Base-by-base conservation (phyloP, 441 rosid genomes). In the Populus hybrid region DNA sequence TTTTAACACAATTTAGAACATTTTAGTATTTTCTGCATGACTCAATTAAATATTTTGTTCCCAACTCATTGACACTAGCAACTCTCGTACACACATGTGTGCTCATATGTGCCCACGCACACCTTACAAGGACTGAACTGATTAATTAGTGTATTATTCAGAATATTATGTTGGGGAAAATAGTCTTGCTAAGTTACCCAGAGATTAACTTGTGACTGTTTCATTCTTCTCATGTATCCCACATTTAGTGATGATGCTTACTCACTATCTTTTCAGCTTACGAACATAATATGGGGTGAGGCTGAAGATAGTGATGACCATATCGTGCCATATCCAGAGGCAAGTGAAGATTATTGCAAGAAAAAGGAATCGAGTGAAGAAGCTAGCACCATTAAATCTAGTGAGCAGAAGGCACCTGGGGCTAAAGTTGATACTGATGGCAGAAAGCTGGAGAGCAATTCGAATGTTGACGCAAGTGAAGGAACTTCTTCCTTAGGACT, bases 241-340 rank as follows among this genome's bases (percentile, higher is more conserved):
- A 69, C 59, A 64, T 64, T 30, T 71, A 12, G 21, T 35, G 32
- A 35, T 77, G 73, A 76, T 70, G 70, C 73, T 78, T 28, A 34
- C 71, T n/a, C 64, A 11, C 70, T 76, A 8, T 75, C 42, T 77
- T 88, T 83, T 77, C 97, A 96, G 99, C 86, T 94, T 77, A 81
- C 87, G n/a, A 89, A 89, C 83, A 93, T 96, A 84, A 86, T 91
- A 96, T 96, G 98, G 98, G 93, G 86, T 82, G 97, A 89, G 87
- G 86, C 85, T 81, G 91, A 86, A 68, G 90, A 89, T 75, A 82
- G 84, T 72, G 97, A 84, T 73, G 98, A 92, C 82, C 93, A 89
- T 88, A 86, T 91, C 69, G 97, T 97, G 80, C 98, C 99, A 70
- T 89, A 83, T 85, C 90, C 78, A 72, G 88, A 80, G 76, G 85